Evolutionary conservation across 805 yeast genomes (phyloP), one percentile per base, ranked within the genome.

Genomic region (Cyberlindnera misumaiensis): DNA sequence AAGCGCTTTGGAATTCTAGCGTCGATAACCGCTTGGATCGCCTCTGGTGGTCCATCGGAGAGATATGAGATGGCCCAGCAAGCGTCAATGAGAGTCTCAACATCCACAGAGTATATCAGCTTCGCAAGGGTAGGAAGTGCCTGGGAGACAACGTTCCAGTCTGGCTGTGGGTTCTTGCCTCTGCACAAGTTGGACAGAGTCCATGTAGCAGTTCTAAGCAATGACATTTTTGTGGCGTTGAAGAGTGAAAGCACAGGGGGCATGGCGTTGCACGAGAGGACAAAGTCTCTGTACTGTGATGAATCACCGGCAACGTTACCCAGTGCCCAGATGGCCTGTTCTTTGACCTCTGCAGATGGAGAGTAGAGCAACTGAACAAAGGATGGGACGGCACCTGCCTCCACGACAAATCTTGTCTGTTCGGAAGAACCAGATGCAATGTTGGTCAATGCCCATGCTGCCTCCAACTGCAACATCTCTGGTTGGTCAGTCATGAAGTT

Each of bases 261-360:
- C 83, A 93, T 83, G 17, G 97, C 97, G 47, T 83, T 80, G 53
- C 87, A 82, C 31, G 72, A 65, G 51, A 93, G 70, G 32, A 93
- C 97, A 53, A 73, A 82, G 66, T 93, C 97, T 67, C 98, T 80
- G 70, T 79, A 87, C 30, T 72, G 68, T 8, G 96, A 75, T 12
- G 96, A 86, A 61, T 93, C 98, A 63, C 98, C 98, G 20, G 98
- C 97, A 60, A 93, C 96, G 60, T 93, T 93, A 65, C 98, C 98
- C 49, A 93, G 70, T 22, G 98, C 97, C 98, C 98, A 93, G 51
- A 93, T 90, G 11, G 97, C 97, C 67, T 93, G 98, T 64, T 93
- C 98, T 64, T 87, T 86, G 41, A 93, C 97, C 58, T 93, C 97
- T 42, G 80, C 69, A 30, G 94, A 85, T 42, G 77, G 77, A 4